Percentiles rank a stretch among this genome's conserved stretches.
These are phyloP conservation scores for Peronospora destructor DNA, from an alignment of 352 stramenopile species.

Conservation along the genomic window DNA sequence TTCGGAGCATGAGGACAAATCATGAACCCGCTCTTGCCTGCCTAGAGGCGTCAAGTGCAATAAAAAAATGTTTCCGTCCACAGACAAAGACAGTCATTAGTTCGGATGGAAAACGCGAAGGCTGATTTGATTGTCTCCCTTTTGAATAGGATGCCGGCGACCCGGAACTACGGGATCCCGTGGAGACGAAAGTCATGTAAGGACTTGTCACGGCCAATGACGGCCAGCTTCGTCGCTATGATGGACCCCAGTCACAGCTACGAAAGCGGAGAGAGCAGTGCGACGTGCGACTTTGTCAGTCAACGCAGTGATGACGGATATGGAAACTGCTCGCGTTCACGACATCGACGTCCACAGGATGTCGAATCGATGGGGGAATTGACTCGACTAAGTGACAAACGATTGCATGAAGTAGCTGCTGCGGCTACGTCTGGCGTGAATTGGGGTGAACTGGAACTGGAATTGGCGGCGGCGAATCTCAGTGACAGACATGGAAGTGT, in stretches of 20 bases:
- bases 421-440: conserved; percentile 25
- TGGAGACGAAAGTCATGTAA: conserved; percentile 3
- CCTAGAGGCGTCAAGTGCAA: conserved; percentile 10
- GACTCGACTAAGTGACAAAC: conserved; percentile 33
- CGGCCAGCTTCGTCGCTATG: conserved; percentile 17
- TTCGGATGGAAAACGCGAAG: no score
- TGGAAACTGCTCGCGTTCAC: conserved; percentile 11
- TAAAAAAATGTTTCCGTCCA: conserved; percentile 1
- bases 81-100: conserved; percentile 2
- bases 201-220: conserved; percentile 12
- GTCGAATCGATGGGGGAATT: conserved; percentile 18
- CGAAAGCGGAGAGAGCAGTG: conserved; percentile 19
- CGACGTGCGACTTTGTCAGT: conserved; percentile 17
- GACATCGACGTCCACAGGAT: conserved; percentile 4
- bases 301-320: conserved; percentile 17
- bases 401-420: conserved; percentile 30
- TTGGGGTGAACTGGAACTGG: conserved; percentile 32
- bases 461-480: conserved; percentile 23
- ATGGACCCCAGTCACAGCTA: conserved; percentile 27
- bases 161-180: conserved; percentile 8
- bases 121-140: no score
- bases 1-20: conserved; percentile 27
- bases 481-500: conserved; percentile 18
- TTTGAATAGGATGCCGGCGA: conserved; percentile 7
- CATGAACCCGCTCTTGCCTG: conserved; percentile 9